phyloP scores from a whole-genome alignment of 352 stramenopile genomes.

The Globisporangium iwayamae region DNA sequence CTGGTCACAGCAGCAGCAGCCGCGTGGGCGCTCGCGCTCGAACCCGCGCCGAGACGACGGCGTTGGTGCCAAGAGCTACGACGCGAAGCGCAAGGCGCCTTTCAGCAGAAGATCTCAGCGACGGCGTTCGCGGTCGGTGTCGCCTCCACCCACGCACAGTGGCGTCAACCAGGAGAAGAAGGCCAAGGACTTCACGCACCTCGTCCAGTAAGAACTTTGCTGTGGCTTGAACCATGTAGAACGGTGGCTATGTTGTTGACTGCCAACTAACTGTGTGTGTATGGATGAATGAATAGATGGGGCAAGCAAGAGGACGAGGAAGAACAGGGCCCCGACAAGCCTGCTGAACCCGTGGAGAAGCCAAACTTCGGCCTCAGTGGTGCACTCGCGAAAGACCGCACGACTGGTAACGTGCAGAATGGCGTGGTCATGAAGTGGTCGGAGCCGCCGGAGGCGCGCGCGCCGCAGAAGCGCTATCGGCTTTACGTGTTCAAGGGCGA shows the following conservation, averaged over 20 bases:
- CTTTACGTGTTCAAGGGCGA: conserved; percentile 98
- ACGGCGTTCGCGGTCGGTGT: conserved; percentile 23
- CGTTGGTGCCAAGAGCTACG: conserved; percentile 11
- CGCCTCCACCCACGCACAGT: conserved; percentile 19
- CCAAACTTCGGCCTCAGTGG: conserved; percentile 97
- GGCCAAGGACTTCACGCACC: conserved; percentile 45
- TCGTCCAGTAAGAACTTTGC: conserved; percentile 40
- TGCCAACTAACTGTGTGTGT: not conserved
- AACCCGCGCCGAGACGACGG: conserved; percentile 12
- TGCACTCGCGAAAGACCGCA: conserved; percentile 94
- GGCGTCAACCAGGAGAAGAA: conserved; percentile 35
- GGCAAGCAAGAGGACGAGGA: conserved; percentile 67
- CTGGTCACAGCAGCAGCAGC: conserved; percentile 5
- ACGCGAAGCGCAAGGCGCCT: conserved; percentile 7
- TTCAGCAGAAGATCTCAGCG: not conserved
- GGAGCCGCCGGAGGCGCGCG: conserved; percentile 93
- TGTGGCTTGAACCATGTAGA: not conserved
- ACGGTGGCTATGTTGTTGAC: not conserved
- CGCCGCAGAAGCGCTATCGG: conserved; percentile 91
- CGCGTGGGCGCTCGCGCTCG: conserved; percentile 7
- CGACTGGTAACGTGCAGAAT: conserved; percentile 95
- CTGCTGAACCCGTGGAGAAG: conserved; percentile 77
- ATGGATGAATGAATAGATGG: conserved; percentile 37
- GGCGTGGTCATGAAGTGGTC: conserved; percentile 97
- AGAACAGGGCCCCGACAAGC: conserved; percentile 25